Evolutionary conservation across 2,329 filamentous ascomycete genomes (phyloP), one percentile per base, ranked within the genome.

Genomic region (Pseudogymnoascus sp.): DNA sequence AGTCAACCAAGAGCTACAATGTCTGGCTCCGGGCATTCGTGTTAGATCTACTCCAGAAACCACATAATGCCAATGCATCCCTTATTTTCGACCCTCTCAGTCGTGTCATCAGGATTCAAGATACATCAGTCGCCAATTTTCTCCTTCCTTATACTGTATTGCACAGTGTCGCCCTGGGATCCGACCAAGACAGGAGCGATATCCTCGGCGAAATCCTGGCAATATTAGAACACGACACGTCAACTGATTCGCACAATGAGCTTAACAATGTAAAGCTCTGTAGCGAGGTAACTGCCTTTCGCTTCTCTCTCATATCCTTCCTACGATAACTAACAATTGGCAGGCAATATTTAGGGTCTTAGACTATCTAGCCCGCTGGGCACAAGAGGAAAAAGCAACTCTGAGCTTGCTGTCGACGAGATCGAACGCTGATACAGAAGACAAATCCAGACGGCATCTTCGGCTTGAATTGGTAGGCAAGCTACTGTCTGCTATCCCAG

Each of bases 351-450:
- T 99, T 73, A 85, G 88, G 56, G 85, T 96, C 3, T 81, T 99
- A 0, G 96, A 99, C 74, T 97, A 99, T 73, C 84, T 93, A 65
- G 92, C 91, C 71, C 84, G 88, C 67, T 99, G 93, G 92, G 78
- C 96, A 23, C 91, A 96, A 70, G 85, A 88, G 62, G 96, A 68
- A 50, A 70, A 73, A 46, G 50, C 65, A 6, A 64, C 64, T 29
- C 64, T 62, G 31, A 67, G 50, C 38, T 17, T 26, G 26, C 19
- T 44, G 29, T 53, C 37, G 40, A 53, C 63, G 67, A 61, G 60
- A 60, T 40, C 65, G 65, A 21, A 62, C 63, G 3, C 59, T 19
- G 38, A 68, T 82, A 85, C 64, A 80, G 80, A 56, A 21, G 50
- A 56, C 10, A 56, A 56, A 21, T 33, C 50, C 11, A 56, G 50